A percentile compares a stretch with the other conserved stretches of the same genome.
These are phyloP conservation scores for Sporisorium iseilematis-ciliati DNA, from an alignment of 1,284 basidiomycete genomes.

Conservation along the genomic window DNA sequence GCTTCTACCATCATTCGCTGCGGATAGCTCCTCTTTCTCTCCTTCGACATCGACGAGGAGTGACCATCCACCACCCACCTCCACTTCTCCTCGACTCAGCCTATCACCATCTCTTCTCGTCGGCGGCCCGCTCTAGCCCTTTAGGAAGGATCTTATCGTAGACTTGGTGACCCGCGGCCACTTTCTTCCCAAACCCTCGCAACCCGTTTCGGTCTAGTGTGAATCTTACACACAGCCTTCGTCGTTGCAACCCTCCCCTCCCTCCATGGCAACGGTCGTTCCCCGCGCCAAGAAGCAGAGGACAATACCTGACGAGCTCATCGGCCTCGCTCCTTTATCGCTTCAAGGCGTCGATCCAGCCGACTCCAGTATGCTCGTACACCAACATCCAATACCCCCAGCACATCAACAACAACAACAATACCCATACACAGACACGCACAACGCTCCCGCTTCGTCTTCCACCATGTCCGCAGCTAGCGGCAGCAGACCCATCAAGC, in stretches of 20 bases:
- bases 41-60: background rate
- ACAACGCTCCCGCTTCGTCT: conserved; percentile 8
- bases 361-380: conserved; percentile 43
- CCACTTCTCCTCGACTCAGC: conserved; percentile 18
- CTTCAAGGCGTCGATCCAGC: conserved; percentile 21
- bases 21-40: background rate
- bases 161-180: conserved; percentile 4
- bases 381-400: conserved; percentile 42
- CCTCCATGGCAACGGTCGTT: conserved; percentile 52
- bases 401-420: conserved; percentile 21
- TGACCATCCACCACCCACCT: conserved; percentile 20
- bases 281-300: conserved; percentile 57
- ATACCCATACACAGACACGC: conserved; percentile 15
- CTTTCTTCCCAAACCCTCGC: background rate
- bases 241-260: background rate
- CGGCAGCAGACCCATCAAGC: conserved; percentile 31
- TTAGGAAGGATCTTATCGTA: background rate
- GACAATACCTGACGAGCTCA: conserved; percentile 43
- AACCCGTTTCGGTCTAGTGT: conserved; percentile 6
- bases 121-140: background rate
- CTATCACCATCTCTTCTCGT: background rate
- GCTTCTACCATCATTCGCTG: background rate
- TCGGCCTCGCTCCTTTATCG: conserved; percentile 27
- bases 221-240: background rate
- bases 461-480: conserved; percentile 38